Conservation (phyloP, 2,329 filamentous ascomycete genomes). For the Botrytis fabae region DNA sequence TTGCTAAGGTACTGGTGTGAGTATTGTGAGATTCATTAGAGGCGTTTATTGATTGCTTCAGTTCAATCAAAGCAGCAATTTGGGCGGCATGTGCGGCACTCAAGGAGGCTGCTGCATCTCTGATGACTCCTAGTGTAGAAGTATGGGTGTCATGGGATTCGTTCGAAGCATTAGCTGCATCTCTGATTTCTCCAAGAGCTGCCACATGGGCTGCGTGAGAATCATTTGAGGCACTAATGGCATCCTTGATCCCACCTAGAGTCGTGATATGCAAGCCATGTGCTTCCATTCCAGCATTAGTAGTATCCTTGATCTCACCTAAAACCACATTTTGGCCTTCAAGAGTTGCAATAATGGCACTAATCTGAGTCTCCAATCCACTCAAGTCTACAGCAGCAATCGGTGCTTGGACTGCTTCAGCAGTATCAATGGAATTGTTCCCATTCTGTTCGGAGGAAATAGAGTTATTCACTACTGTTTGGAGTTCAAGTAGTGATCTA, state of each 20-base stretch:
- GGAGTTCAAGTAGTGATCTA: neutral
- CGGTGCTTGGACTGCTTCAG: neutral
- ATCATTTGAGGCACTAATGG: conserved; percentile 17
- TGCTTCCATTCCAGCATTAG: conserved; percentile 26
- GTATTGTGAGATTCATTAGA: conserved; percentile 27
- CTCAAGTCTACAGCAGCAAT: neutral
- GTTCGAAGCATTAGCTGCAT: conserved; percentile 25
- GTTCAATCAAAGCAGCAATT: conserved; percentile 22
- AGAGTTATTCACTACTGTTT: neutral
- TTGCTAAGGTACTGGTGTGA: conserved; percentile 26
- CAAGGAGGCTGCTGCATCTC: conserved; percentile 14
- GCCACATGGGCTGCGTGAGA: conserved; percentile 24
- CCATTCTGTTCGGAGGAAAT: neutral
- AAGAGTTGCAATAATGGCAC: conserved; percentile 8
- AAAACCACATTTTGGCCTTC: conserved; percentile 30
- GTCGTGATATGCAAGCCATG: conserved; percentile 30
- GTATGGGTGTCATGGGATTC: conserved; percentile 27
- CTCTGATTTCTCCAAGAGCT: conserved; percentile 30
- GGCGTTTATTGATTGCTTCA: neutral
- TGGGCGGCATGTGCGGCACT: conserved; percentile 24
- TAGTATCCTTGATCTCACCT: conserved; percentile 23
- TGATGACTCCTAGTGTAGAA: conserved; percentile 23
- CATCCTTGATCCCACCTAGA: conserved; percentile 23
- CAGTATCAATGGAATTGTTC: neutral
- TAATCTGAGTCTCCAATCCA: conserved; percentile 5